A percentile compares a stretch with the other conserved stretches of the same genome.
phyloP scores from a whole-genome alignment of 768 basidiomycete genomes.

The Termitomyces sp. region DNA sequence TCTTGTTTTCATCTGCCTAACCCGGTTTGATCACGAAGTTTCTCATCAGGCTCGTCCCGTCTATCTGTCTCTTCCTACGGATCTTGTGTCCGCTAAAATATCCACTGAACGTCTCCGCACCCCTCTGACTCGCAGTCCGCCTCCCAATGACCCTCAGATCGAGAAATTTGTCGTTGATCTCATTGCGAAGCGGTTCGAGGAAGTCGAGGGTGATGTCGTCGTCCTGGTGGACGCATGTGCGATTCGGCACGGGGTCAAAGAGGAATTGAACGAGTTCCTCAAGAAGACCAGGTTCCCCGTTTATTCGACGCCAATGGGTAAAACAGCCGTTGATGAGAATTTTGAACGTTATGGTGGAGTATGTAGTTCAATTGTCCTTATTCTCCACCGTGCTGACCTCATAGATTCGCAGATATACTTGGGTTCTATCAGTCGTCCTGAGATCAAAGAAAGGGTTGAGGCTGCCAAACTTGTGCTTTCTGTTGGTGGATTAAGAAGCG shows the following conservation, averaged over 20 bases:
- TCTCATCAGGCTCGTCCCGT: constrained; percentile 66
- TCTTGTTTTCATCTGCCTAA: neutral
- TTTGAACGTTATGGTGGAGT: constrained; percentile 77
- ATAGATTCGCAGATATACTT: constrained; percentile 56
- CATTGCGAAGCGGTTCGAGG: constrained; percentile 58
- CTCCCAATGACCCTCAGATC: constrained; percentile 48
- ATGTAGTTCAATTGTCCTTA: constrained; percentile 19
- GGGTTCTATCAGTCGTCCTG: constrained; percentile 62
- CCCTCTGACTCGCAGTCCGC: constrained; percentile 44
- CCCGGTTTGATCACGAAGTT: neutral
- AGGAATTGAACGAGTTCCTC: constrained; percentile 59
- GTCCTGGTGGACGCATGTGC: constrained; percentile 82
- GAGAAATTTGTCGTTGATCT: constrained; percentile 70
- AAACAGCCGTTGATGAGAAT: constrained; percentile 66
- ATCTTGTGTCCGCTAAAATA: constrained; percentile 67
- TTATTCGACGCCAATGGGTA: constrained; percentile 78
- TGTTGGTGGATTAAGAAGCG: constrained; percentile 63
- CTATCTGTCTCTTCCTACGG: constrained; percentile 83
- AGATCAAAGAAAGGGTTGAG: constrained; percentile 68
- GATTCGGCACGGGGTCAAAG: constrained; percentile 59
- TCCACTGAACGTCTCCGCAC: constrained; percentile 56
- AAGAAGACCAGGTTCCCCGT: constrained; percentile 65
- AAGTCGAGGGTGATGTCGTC: constrained; percentile 62
- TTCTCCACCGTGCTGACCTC: neutral
- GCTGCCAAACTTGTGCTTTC: constrained; percentile 69